Conservation (phyloP, 2,329 filamentous ascomycete genomes). For the Neopestalotiopsis clavispora region DNA sequence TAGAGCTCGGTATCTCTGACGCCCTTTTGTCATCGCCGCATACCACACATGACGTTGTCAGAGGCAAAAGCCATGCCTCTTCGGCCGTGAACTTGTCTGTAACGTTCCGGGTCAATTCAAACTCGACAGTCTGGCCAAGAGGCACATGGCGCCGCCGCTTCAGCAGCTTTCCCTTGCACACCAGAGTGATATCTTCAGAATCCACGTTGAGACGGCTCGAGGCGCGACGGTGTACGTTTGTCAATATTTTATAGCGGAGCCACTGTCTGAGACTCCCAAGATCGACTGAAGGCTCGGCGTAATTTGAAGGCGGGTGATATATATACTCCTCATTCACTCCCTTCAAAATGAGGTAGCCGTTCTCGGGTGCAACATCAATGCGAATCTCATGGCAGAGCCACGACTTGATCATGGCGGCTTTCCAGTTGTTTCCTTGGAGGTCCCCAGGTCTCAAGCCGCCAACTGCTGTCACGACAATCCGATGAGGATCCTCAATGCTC, state of each 20-base stretch:
- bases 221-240: slow-evolving; percentile 21
- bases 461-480: slow-evolving; percentile 34
- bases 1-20: slow-evolving; percentile 37
- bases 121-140: slow-evolving; percentile 34
- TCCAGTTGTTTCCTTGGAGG: slow-evolving; percentile 39
- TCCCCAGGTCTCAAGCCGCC: slow-evolving; percentile 36
- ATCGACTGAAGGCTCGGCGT: slow-evolving; percentile 19
- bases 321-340: slow-evolving; percentile 39
- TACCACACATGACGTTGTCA: slow-evolving; percentile 35
- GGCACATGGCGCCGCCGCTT: slow-evolving; percentile 22
- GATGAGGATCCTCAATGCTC: slow-evolving; percentile 29
- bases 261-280: slow-evolving; percentile 25
- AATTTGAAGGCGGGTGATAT: slow-evolving; percentile 29
- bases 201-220: slow-evolving; percentile 20
- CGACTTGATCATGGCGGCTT: slow-evolving; percentile 27
- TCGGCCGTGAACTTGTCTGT: slow-evolving; percentile 33
- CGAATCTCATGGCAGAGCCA: slow-evolving; percentile 40
- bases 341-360: slow-evolving; percentile 32
- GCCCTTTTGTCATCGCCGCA: slow-evolving; percentile 40
- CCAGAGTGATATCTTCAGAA: slow-evolving; percentile 26
- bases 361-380: slow-evolving; percentile 27
- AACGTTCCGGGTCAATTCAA: slow-evolving; percentile 32
- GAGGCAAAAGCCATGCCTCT: slow-evolving; percentile 39
- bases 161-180: slow-evolving; percentile 20
- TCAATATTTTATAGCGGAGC: slow-evolving; percentile 24